phyloP scores from a whole-genome alignment of 805 yeast genomes.

The Lipomyces kockii region DNA sequence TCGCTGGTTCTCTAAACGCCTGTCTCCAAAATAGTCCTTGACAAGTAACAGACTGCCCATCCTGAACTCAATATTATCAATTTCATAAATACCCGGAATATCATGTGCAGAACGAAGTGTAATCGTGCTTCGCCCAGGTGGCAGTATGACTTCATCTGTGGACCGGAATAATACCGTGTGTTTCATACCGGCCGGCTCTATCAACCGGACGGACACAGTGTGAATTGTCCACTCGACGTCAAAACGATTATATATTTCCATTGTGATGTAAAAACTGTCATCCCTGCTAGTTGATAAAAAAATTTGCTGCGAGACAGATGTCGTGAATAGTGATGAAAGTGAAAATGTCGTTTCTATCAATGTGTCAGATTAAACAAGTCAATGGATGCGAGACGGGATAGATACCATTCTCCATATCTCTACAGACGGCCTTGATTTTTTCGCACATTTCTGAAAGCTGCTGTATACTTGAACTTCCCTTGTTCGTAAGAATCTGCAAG shows the following conservation, averaged over 20 bases:
- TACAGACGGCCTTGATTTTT: slow-evolving; percentile 15
- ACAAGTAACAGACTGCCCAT: slow-evolving; percentile 42
- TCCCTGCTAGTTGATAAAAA: slow-evolving; percentile 16
- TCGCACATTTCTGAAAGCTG: slow-evolving; percentile 12
- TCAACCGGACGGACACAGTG: slow-evolving; percentile 20
- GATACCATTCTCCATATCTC: slow-evolving; percentile 12
- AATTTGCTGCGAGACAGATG: slow-evolving; percentile 7
- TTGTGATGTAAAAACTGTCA: slow-evolving; percentile 23
- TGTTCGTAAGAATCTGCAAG: slow-evolving; percentile 24
- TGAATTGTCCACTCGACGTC: slow-evolving; percentile 21
- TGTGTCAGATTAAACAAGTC: background rate
- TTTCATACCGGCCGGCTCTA: slow-evolving; percentile 32
- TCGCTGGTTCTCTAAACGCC: slow-evolving; percentile 10
- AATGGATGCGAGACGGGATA: background rate
- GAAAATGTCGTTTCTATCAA: slow-evolving; percentile 8
- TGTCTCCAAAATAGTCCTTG: slow-evolving; percentile 34
- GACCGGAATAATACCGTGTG: slow-evolving; percentile 25
- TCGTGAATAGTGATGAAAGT: slow-evolving; percentile 19
- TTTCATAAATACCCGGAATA: slow-evolving; percentile 47
- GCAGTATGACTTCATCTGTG: slow-evolving; percentile 10
- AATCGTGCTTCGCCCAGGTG: slow-evolving; percentile 32
- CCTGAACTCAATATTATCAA: slow-evolving; percentile 40
- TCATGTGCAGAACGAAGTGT: slow-evolving; percentile 43
- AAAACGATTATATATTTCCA: slow-evolving; percentile 21
- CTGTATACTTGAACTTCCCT: background rate